Evolutionary conservation across 371 early-diverging fungal species (phyloP), one percentile per base, ranked within the genome.

Genomic region (Mucor piriformis): DNA sequence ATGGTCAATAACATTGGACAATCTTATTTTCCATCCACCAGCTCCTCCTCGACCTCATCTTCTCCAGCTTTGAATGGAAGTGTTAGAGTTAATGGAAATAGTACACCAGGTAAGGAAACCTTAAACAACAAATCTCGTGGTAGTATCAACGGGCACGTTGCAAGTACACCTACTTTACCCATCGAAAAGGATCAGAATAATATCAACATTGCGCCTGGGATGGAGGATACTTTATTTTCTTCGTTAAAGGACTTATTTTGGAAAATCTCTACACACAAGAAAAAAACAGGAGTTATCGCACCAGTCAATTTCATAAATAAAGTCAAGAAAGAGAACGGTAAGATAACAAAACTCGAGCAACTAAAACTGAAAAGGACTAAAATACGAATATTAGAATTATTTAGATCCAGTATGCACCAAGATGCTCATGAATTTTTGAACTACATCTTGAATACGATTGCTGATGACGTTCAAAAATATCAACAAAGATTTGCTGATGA

Each of bases 361-460:
- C n/a, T n/a, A n/a, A n/a, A n/a, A n/a, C n/a, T n/a, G n/a, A n/a
- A n/a, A n/a, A n/a, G n/a, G n/a, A n/a, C n/a, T n/a, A n/a, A n/a
- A n/a, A n/a, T n/a, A n/a, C n/a, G n/a, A n/a, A n/a, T n/a, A n/a
- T n/a, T 81, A 91, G 97, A 94, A 68, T 67, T 95, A 12, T 98
- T 97, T 73, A 83, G 94, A 37, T 89, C 92, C 56, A 93, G 92
- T 27, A 89, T 89, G 86, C 97, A 98, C 70, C 98, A 98, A 69
- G 98, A 98, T 74, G 97, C 97, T 0, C 98, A 98, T 74, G 98
- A 98, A 75, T 94, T 97, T 72, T 76, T 98, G 48, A 97, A 96
- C 77, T 97, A 90, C 73, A 64, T 92, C 11, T 78, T 98, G 12
- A 97, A 97, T 71, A 88, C 89, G 12, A 90, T 98, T 52, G 91